Evolutionary conservation across 495 filamentous ascomycete genomes (phyloP).

Genomic region (Neurospora sp.): DNA sequence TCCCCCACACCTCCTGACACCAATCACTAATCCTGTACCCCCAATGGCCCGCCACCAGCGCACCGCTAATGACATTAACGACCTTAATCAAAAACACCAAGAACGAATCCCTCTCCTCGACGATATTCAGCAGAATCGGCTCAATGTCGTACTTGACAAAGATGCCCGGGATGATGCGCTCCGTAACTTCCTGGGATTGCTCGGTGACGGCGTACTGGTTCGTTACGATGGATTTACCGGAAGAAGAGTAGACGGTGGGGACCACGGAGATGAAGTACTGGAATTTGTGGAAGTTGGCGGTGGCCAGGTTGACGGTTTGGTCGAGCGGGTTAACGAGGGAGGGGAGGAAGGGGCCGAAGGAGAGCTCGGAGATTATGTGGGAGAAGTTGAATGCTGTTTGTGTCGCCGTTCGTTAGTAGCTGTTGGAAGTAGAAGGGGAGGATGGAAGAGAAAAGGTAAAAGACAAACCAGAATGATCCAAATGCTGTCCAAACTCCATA

Average conservation of each 20-base stretch:
- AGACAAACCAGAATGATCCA: slow-evolving; percentile 67
- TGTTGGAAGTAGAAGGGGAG: background rate
- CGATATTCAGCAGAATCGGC: slow-evolving; percentile 78
- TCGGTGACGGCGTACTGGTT: slow-evolving; percentile 98
- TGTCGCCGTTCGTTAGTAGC: background rate
- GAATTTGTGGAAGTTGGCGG: slow-evolving; percentile 79
- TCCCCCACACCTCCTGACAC: slow-evolving; percentile 37
- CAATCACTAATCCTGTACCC: slow-evolving; percentile 45
- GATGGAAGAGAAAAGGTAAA: background rate
- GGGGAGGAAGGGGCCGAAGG: slow-evolving; percentile 92
- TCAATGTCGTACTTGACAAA: slow-evolving; percentile 99
- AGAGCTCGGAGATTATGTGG: slow-evolving; percentile 92
- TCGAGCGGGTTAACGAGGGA: slow-evolving; percentile 91
- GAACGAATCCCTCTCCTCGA: slow-evolving; percentile 68
- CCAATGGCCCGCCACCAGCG: slow-evolving; percentile 52
- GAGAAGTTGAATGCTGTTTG: slow-evolving; percentile 87
- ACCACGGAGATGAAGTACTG: slow-evolving; percentile 98
- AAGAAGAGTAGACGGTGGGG: slow-evolving; percentile 81
- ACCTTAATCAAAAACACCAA: slow-evolving; percentile 66
- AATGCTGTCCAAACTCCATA: slow-evolving; percentile 62
- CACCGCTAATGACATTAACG: slow-evolving; percentile 50
- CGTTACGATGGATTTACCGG: slow-evolving; percentile 60
- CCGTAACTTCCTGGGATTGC: slow-evolving; percentile 56
- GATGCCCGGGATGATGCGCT: slow-evolving; percentile 73
- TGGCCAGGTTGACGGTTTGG: slow-evolving; percentile 66